phyloP scores from a whole-genome alignment of 768 basidiomycete species.

The Mycena indigotica region DNA sequence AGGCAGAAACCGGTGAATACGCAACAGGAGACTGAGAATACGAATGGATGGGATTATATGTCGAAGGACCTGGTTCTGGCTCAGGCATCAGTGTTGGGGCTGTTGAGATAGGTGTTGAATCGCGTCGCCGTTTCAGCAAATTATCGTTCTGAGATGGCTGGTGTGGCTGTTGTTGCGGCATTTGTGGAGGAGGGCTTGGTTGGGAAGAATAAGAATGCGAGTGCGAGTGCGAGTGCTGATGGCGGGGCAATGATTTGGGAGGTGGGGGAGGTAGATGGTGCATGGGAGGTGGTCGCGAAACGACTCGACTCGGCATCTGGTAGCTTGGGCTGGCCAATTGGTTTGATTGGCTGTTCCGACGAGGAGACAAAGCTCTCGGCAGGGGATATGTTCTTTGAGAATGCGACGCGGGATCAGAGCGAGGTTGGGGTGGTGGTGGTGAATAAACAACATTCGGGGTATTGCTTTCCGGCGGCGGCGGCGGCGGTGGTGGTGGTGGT shows the following conservation, averaged over 20 bases:
- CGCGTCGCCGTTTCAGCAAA: slow-evolving; percentile 4
- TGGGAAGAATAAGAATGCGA: slow-evolving; percentile 5
- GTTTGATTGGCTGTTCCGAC: no score
- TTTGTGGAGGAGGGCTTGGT: slow-evolving; percentile 11
- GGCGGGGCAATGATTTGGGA: no score
- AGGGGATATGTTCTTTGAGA: neutral
- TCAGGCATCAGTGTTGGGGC: slow-evolving; percentile 4
- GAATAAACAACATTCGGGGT: neutral
- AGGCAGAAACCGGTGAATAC: neutral
- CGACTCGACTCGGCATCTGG: no score
- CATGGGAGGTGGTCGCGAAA: neutral
- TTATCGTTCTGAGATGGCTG: neutral
- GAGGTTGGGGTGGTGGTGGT: slow-evolving; percentile 12
- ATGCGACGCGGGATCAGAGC: slow-evolving; percentile 10
- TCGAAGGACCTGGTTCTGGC: neutral
- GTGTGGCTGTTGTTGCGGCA: neutral
- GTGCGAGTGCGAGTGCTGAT: slow-evolving; percentile 1
- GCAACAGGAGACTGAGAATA: slow-evolving; percentile 1
- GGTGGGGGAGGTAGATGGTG: slow-evolving; percentile 6
- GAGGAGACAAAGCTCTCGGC: neutral
- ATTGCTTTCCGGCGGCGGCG: neutral
- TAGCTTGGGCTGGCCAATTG: no score
- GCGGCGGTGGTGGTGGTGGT: neutral
- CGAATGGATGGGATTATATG: neutral
- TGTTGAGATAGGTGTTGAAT: slow-evolving; percentile 10